Conservation (phyloP, 495 filamentous ascomycete genomes). For the Friedmanniomyces endolithicus region DNA sequence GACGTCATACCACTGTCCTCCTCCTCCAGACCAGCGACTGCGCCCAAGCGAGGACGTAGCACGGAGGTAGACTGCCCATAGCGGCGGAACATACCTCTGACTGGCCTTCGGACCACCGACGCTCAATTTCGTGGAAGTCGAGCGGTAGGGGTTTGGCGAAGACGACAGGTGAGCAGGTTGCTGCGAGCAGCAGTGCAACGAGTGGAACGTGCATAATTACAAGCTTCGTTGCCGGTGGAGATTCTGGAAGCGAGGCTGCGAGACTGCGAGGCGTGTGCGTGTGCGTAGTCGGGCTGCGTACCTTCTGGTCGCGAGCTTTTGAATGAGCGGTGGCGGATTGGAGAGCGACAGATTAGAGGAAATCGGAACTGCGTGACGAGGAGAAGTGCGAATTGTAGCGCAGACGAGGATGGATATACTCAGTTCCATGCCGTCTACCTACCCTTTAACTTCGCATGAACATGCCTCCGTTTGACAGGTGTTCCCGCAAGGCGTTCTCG, state of each 20-base stretch:
- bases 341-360: not conserved
- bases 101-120: constrained; percentile 11
- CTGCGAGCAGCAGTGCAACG: constrained; percentile 7
- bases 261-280: no score
- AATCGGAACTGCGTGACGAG: not conserved
- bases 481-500: not conserved
- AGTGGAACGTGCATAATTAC: constrained; percentile 6
- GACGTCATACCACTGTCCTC: not conserved
- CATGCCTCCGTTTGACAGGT: no score
- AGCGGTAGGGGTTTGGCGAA: constrained; percentile 6
- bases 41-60: constrained; percentile 10
- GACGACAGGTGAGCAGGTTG: not conserved
- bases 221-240: no score
- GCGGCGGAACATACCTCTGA: constrained; percentile 17
- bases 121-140: constrained; percentile 10
- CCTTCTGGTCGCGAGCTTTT: not conserved
- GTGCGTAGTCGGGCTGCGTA: not conserved
- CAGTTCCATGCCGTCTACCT: not conserved
- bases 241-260: no score
- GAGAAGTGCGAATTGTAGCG: not conserved
- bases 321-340: not conserved
- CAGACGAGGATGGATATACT: not conserved
- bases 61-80: constrained; percentile 1
- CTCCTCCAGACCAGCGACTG: not conserved
- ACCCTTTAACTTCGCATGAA: no score